Base-by-base conservation (phyloP, 2,329 filamentous ascomycete species). In the Fusarium solani-melongenae region DNA sequence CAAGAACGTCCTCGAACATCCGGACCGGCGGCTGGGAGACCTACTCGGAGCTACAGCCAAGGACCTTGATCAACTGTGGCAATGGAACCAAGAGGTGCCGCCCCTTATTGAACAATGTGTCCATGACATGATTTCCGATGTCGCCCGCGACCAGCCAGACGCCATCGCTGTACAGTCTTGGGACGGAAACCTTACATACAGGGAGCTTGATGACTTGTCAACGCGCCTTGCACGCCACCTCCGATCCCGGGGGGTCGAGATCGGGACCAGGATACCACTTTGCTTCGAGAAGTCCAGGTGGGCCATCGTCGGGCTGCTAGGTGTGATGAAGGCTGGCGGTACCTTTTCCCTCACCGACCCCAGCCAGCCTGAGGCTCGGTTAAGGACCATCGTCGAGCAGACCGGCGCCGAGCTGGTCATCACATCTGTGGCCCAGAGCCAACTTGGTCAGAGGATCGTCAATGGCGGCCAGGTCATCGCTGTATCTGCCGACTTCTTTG, bases 241-340 rank as follows among this genome's bases (percentile, higher is more conserved):
- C 12, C 71, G 15, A 27, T 56, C 53, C 24, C 53, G 76, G n/a
- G 85, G 85, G 17, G 79, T 84, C 39, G 72, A 66, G 3, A 63
- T 80, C 12, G 86, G 85, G n/a, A 81, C 79, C 41, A 82, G 81
- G 11, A 83, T 88, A n/a, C 85, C 86, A 4, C 79, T 88, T n/a
- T 86, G 85, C 71, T 87, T 88, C 66, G 84, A 87, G 72, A 87
- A 87, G 74, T 86, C 85, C 33, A 79, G 79, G 70, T 87, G 84
- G 85, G 83, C 86, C 6, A 79, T 83, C 9, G 80, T 87, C 24
- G 83, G 83, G 0, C 82, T 87, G 5, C 75, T 88, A 10, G 85
- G 81, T 8, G 81, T 87, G 62, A 85, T 87, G 83, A 87, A 87
- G 73, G 77, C 85, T n/a, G 86, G 86, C 9, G 85, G 81, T 3